Percentiles rank a stretch among this genome's conserved stretches.
phyloP scores from a whole-genome alignment of 306 rosid species.

The Ochetophila trinervis region DNA sequence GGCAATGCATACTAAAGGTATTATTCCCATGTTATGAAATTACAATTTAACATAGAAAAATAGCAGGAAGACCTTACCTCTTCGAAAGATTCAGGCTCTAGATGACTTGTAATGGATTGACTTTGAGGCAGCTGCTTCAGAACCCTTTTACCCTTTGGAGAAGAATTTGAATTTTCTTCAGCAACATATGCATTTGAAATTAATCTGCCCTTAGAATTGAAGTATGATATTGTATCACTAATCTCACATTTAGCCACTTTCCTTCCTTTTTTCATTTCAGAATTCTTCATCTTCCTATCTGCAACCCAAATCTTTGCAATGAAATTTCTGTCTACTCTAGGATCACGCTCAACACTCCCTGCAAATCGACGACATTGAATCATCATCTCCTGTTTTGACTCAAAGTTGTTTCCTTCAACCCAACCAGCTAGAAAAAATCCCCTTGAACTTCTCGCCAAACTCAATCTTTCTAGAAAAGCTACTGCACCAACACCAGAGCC shows the following conservation, averaged over 20 bases:
- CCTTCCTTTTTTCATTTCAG: constrained; percentile 23
- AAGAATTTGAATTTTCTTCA: constrained; percentile 25
- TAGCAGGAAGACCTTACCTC: constrained; percentile 40
- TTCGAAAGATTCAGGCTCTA: constrained; percentile 53
- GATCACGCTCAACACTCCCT: constrained; percentile 21
- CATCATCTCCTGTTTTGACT: constrained; percentile 11
- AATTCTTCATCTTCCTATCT: constrained; percentile 38
- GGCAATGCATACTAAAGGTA: background rate
- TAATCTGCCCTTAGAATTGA: constrained; percentile 24
- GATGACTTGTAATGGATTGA: constrained; percentile 50
- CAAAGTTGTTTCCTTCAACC: background rate
- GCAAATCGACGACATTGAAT: constrained; percentile 41
- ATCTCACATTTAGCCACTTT: constrained; percentile 14
- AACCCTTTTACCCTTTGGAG: constrained; percentile 1
- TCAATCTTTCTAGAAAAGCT: constrained; percentile 17
- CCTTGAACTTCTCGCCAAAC: constrained; percentile 6
- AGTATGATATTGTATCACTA: constrained; percentile 11
- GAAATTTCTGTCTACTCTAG: constrained; percentile 49
- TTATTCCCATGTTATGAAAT: background rate
- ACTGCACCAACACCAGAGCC: constrained; percentile 7
- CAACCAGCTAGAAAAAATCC: background rate
- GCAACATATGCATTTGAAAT: constrained; percentile 31
- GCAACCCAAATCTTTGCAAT: constrained; percentile 59
- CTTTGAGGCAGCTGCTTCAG: constrained; percentile 71
- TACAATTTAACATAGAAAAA: background rate